Conservation (phyloP, 2,329 filamentous ascomycete genomes). For the Lachnum nothofagi region DNA sequence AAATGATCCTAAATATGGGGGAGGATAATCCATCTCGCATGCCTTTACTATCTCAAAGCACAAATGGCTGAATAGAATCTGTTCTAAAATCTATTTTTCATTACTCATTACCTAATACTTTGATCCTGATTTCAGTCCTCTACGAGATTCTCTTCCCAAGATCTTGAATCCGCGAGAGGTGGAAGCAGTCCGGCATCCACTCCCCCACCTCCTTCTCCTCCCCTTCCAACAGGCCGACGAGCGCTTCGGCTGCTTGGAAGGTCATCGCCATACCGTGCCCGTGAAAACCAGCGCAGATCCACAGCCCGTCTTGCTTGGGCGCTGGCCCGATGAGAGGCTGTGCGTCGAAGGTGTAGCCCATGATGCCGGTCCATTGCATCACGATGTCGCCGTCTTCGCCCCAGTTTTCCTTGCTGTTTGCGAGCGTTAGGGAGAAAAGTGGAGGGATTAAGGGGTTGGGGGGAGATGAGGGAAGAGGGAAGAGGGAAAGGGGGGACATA, state of each 20-base stretch:
- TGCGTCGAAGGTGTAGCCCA: conserved; percentile 49
- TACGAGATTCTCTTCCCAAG: too few relatives aligned
- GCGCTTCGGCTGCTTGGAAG: conserved; percentile 19
- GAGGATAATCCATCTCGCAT: too few relatives aligned
- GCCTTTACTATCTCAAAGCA: too few relatives aligned
- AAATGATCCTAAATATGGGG: too few relatives aligned
- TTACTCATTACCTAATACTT: too few relatives aligned
- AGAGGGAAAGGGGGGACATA: too few relatives aligned
- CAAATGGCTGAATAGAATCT: too few relatives aligned
- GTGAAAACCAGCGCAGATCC: conserved; percentile 25
- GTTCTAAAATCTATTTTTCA: too few relatives aligned
- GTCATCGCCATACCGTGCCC: conserved; percentile 24
- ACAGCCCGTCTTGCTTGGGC: conserved; percentile 35
- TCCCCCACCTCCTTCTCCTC: conserved; percentile 15
- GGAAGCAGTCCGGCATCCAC: conserved; percentile 19
- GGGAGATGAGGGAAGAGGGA: too few relatives aligned
- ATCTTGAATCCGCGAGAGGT: conserved; percentile 3
- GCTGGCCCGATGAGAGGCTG: conserved; percentile 48
- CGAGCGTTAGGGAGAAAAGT: too few relatives aligned
- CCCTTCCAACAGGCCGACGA: conserved; percentile 16
- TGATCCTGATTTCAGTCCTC: too few relatives aligned
- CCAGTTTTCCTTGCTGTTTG: conserved; percentile 36
- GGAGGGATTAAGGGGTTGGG: too few relatives aligned
- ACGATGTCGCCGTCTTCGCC: conserved; percentile 42
- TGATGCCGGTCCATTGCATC: conserved; percentile 50